Evolutionary conservation across 179 eudicot species (phyloP).

Genomic region (Drosera spatulata): DNA sequence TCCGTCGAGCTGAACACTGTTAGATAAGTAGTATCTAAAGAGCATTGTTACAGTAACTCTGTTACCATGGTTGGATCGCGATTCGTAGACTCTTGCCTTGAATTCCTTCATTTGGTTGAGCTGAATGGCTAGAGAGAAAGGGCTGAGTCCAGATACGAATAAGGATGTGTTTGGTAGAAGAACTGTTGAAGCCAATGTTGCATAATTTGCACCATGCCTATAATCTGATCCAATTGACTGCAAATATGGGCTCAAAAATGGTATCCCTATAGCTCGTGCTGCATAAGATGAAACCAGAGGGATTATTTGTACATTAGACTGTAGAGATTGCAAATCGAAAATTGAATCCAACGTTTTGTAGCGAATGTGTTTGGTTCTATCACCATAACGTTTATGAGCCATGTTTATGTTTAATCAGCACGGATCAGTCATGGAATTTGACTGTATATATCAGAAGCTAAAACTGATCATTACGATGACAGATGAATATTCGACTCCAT

Average conservation of each 20-base stretch:
- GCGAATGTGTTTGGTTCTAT: too few relatives aligned
- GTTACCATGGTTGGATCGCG: conserved; percentile 11
- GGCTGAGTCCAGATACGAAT: conserved; percentile 74
- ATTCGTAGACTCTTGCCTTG: conserved; percentile 34
- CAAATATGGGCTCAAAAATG: conserved; percentile 76
- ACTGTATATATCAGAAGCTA: too few relatives aligned
- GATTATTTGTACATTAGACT: too few relatives aligned
- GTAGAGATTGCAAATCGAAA: not conserved
- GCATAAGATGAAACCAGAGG: conserved; percentile 3
- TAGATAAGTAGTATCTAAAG: too few relatives aligned
- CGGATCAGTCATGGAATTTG: too few relatives aligned
- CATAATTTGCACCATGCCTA: conserved; percentile 73
- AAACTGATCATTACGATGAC: too few relatives aligned
- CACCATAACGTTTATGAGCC: too few relatives aligned
- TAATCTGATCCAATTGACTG: conserved; percentile 69
- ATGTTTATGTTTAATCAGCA: too few relatives aligned
- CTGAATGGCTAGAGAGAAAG: conserved; percentile 72
- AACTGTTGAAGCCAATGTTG: conserved; percentile 76
- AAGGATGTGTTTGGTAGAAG: conserved; percentile 60
- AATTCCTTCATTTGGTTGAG: conserved; percentile 72
- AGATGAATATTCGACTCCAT: too few relatives aligned
- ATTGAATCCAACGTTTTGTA: not conserved
- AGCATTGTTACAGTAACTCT: too few relatives aligned
- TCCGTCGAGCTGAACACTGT: too few relatives aligned
- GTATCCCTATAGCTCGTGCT: conserved; percentile 72